These are phyloP conservation scores for Sporisorium scitamineum DNA, from an alignment of 1,284 basidiomycete genomes.

Conservation along the genomic window DNA sequence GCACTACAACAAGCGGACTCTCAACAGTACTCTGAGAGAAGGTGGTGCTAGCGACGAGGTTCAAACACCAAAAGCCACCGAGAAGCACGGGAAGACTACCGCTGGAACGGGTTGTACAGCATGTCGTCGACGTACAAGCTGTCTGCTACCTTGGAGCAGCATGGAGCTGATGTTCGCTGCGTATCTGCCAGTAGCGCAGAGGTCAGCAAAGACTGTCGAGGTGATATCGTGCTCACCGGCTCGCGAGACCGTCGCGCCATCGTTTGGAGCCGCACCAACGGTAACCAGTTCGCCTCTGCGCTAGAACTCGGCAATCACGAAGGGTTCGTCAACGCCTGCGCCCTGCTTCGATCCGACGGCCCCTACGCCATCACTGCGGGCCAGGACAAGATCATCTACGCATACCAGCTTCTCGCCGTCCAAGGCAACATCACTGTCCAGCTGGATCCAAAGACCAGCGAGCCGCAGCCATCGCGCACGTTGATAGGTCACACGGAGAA, in stretches of 20 bases:
- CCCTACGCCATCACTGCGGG: conserved; percentile 58
- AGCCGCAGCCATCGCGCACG: conserved; percentile 34
- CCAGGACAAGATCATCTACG: conserved; percentile 66
- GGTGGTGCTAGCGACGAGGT: neutral
- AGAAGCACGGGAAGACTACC: neutral
- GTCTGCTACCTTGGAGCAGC: conserved; percentile 54
- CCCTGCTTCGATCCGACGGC: conserved; percentile 21
- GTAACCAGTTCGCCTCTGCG: conserved; percentile 44
- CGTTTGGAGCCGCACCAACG: conserved; percentile 48
- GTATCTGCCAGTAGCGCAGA: conserved; percentile 42
- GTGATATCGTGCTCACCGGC: conserved; percentile 54
- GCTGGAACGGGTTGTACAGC: neutral
- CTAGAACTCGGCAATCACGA: conserved; percentile 52
- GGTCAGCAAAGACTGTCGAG: conserved; percentile 29
- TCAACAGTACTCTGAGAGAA: neutral
- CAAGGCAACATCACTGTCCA: conserved; percentile 24
- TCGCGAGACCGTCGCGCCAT: conserved; percentile 52
- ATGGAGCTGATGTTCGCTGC: conserved; percentile 61
- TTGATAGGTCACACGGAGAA: conserved; percentile 85
- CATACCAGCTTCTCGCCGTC: conserved; percentile 47
- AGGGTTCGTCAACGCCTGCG: conserved; percentile 65
- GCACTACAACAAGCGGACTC: neutral
- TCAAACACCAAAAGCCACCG: neutral
- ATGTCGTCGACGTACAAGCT: conserved; percentile 49
- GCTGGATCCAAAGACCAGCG: conserved; percentile 27